Conservation (phyloP, 176 grass and related monocot species). For the Eremochloa ophiuroides region DNA sequence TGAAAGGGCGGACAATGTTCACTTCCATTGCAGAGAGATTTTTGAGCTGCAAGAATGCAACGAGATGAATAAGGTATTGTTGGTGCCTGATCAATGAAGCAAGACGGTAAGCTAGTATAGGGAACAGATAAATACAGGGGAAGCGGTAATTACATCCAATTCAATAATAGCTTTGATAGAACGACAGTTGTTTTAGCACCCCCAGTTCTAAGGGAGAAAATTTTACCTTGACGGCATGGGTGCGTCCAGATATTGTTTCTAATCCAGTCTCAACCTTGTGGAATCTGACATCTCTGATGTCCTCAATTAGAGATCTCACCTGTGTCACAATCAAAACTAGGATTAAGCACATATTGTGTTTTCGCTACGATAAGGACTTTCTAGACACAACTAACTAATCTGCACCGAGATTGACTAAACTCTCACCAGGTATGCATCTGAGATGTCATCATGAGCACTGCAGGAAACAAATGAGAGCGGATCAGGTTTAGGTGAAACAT, state of each 20-base stretch:
- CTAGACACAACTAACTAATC: neutral
- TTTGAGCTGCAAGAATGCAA: slow-evolving; percentile 61
- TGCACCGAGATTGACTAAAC: neutral
- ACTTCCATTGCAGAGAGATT: slow-evolving; percentile 99
- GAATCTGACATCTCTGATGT: slow-evolving; percentile 96
- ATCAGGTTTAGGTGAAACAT: neutral
- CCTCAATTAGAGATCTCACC: slow-evolving; percentile 95
- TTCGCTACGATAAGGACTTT: slow-evolving; percentile 4
- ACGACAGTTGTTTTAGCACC: neutral
- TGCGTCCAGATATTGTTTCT: slow-evolving; percentile 88
- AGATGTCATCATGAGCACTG: slow-evolving; percentile 87
- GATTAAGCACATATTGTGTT: neutral
- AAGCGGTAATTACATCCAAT: neutral
- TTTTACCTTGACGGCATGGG: slow-evolving; percentile 91
- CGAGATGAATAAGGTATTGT: neutral
- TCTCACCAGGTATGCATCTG: slow-evolving; percentile 87
- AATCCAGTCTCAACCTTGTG: slow-evolving; percentile 95
- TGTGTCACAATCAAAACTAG: slow-evolving; percentile 17
- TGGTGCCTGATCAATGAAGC: neutral
- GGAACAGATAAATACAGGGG: neutral
- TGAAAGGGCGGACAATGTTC: slow-evolving; percentile 91
- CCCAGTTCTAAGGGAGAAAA: neutral
- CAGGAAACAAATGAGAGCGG: neutral
- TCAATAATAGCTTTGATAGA: neutral
- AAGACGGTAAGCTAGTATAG: neutral